Evolutionary conservation across 2,329 filamentous ascomycete genomes (phyloP), one percentile per base, ranked within the genome.

Genomic region (Fusarium subglutinans): DNA sequence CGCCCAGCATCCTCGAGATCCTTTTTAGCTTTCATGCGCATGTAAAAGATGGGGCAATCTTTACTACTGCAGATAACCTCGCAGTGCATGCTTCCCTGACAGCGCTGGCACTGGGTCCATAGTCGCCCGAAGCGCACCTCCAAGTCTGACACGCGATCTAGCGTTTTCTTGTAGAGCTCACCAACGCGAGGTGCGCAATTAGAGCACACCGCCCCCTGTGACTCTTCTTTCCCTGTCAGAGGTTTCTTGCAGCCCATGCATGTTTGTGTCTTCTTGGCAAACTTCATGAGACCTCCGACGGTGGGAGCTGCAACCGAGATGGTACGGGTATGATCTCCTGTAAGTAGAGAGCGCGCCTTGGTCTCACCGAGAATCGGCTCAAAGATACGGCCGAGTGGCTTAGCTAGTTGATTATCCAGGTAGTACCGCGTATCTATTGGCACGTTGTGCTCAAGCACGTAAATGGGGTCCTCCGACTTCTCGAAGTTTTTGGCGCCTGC

Each of bases 1-100:
- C 94, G 97, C 65, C 95, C 94, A 4, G 92, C 92, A 84, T 99
- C 96, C 83, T 98, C 96, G 44, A 98, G 91, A 82, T 99, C 96
- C 87, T 99, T 99, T 89, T 98, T 97, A 38, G 96, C 96, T 88
- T 99, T 99, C 96, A 99, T 99, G 9, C 96, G 91, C 96, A 99
- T 99, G 83, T 99, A 99, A 83, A 99, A 99, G 79, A 99, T 99
- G 2, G 96, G 96, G 81, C 96, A 99, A 86, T 99, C 96, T 82
- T 95, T 93, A 81, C 93, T 96, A 72, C 93, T 95, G 86, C 96
- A 99, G 77, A 99, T 98, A 62, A 99, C 97, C 83, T 99, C 96
- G 82, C 94, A 96, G 84, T 99, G 96, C 89, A 99, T 93, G 85
- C 95, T 98, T 62, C 95, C 96, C 85, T 99, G 96, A 82, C 96